A percentile compares a stretch with the other conserved stretches of the same genome.
Evolutionary conservation across 352 stramenopile species (phyloP).

Genomic region (Globisporangium viniferum): DNA sequence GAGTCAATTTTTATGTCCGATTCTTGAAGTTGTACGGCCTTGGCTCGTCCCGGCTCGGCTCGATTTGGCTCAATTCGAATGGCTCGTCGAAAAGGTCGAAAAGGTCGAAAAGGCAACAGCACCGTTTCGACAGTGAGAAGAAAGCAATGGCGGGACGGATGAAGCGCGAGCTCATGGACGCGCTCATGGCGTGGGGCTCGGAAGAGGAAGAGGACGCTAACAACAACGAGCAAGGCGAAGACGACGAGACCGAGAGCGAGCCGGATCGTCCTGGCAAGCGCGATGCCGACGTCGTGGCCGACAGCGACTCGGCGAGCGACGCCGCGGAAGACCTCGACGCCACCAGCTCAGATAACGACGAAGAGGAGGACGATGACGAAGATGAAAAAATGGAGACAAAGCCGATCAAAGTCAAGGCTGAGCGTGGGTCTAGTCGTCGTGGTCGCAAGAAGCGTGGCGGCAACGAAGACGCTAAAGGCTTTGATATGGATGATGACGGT

Average conservation of each 20-base stretch:
- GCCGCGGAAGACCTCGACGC: conserved; percentile 9
- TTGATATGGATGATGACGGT: conserved; percentile 6
- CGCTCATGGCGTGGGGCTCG: not conserved
- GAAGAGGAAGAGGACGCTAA: not conserved
- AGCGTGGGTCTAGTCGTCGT: not conserved
- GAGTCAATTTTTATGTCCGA: not conserved
- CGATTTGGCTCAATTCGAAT: not conserved
- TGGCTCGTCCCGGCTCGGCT: not conserved
- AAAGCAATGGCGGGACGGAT: not conserved
- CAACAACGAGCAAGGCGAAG: conserved; percentile 1
- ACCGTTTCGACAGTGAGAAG: not conserved
- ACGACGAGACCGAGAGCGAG: conserved; percentile 29
- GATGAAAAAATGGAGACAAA: conserved; percentile 1
- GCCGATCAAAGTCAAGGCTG: not conserved
- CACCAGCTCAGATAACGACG: conserved; percentile 12
- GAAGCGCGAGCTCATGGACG: conserved; percentile 8
- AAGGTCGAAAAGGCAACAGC: not conserved
- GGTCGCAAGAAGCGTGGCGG: not conserved
- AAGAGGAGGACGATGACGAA: conserved; percentile 8
- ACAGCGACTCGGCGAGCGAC: conserved; percentile 21
- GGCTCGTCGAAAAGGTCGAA: not conserved
- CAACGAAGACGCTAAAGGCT: not conserved
- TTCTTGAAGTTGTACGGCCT: not conserved
- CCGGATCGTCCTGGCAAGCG: not conserved
- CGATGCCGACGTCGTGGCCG: not conserved